Evolutionary conservation across 768 basidiomycete genomes (phyloP).

Genomic region (Russula emetica): DNA sequence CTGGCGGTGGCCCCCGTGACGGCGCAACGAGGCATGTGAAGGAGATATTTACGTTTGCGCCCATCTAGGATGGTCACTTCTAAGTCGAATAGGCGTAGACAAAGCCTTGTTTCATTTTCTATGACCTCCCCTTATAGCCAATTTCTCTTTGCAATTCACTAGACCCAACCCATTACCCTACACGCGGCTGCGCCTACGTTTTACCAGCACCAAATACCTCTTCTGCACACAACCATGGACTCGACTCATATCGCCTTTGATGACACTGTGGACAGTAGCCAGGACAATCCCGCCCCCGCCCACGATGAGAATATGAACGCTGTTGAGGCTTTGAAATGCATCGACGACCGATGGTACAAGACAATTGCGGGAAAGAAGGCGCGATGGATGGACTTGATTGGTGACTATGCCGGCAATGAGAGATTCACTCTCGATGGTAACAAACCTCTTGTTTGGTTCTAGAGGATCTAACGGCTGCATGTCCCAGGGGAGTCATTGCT

Average conservation of each 20-base stretch:
- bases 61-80: neutral
- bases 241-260: neutral
- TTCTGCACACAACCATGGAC: neutral
- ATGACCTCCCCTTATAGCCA: no score
- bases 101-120: neutral
- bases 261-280: neutral
- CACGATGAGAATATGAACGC: conserved; percentile 4
- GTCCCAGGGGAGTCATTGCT: conserved; percentile 57
- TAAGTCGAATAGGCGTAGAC: neutral
- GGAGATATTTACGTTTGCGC: neutral
- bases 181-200: neutral
- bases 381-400: conserved; percentile 66
- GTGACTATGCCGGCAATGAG: conserved; percentile 66
- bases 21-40: conserved; percentile 1
- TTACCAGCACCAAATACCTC: neutral
- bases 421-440: conserved; percentile 62
- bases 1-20: neutral
- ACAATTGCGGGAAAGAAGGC: conserved; percentile 35
- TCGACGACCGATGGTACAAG: conserved; percentile 42
- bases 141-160: neutral
- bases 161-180: neutral
- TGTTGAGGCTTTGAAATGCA: conserved; percentile 30
- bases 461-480: neutral
- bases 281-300: neutral
- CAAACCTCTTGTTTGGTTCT: conserved; percentile 3